phyloP scores from a whole-genome alignment of 225 moss, liverwort and hornwort species.

The Sphagnum contortum region DNA sequence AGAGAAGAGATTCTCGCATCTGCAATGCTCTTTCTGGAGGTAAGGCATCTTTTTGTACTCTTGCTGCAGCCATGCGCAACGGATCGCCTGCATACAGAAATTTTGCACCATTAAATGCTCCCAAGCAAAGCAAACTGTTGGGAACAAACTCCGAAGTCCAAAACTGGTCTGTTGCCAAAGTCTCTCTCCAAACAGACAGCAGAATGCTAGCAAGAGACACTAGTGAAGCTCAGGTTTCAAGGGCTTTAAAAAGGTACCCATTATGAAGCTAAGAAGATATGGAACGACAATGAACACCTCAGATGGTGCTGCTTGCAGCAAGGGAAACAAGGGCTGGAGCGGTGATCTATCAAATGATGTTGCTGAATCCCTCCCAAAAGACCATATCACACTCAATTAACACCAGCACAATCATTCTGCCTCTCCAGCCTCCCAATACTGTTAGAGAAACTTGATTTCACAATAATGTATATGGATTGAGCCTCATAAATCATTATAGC shows the following conservation, averaged over 20 bases:
- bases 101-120: too few relatives aligned
- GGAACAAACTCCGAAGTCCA: too few relatives aligned
- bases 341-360: constrained; percentile 72
- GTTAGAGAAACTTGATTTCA: too few relatives aligned
- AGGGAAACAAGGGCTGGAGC: constrained; percentile 62
- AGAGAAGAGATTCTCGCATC: constrained; percentile 31
- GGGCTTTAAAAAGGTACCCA: constrained; percentile 40
- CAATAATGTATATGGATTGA: too few relatives aligned
- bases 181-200: too few relatives aligned
- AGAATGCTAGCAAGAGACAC: too few relatives aligned
- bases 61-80: constrained; percentile 41
- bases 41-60: constrained; percentile 19
- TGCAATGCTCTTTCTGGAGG: constrained; percentile 18
- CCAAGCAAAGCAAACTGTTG: too few relatives aligned
- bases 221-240: too few relatives aligned
- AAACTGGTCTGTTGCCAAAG: too few relatives aligned
- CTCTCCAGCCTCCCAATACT: too few relatives aligned
- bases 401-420: too few relatives aligned
- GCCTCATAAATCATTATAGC: background rate
- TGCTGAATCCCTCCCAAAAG: constrained; percentile 18
- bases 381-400: background rate
- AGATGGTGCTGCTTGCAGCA: constrained; percentile 37
- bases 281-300: constrained; percentile 37
- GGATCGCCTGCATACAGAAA: constrained; percentile 31
- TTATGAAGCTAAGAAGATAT: constrained; percentile 64